Evolutionary conservation across 2,329 filamentous ascomycete genomes (phyloP), one percentile per base, ranked within the genome.

Genomic region (Endoconidiophora polonica): DNA sequence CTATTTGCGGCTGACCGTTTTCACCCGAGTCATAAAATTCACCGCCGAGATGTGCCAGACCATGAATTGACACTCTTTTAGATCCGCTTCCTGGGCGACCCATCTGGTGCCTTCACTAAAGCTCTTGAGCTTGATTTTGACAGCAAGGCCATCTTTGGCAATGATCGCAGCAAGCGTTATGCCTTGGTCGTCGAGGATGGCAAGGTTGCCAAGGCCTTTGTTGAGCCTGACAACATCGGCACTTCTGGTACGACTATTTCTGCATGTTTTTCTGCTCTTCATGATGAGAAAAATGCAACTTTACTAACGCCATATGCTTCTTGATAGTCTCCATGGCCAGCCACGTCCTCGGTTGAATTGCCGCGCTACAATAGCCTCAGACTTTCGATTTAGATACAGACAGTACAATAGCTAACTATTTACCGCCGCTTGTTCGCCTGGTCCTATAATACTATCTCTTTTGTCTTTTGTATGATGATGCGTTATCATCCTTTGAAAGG

Each of bases 21-120:
- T 12, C 5, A 41, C 10, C 12, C n/a, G 7, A n/a, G 20, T 20
- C 29, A 29, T 6, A 7, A 46, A 23, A 20, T 44, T 14, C 24
- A 20, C 26, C 10, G 18, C 4, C 20, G 16, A 42, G 16, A 42
- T 42, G 4, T 42, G 10, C 5, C n/a, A 18, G 23, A 46, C 26
- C 7, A 46, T 33, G n/a, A 16, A 29, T 6, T 20, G 14, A 26
- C 22, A 5, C 29, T 16, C 12, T 29, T 20, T n/a, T 55, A 91
- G 84, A 81, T 94, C 59, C 86, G 88, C 55, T 94, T 94, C 73
- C 72, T 95, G 40, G 86, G 81, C 46, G 88, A 94, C 64, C 83
- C 86, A 5, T 73, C 77, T 5, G 82, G 78, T 52, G 71, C 76
- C 53, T 94, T 95, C 67, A 91, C 85, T 56, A 81, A 86, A 62